Base-by-base conservation (phyloP, 23 red algal species). In the Agarophyton chilense region DNA sequence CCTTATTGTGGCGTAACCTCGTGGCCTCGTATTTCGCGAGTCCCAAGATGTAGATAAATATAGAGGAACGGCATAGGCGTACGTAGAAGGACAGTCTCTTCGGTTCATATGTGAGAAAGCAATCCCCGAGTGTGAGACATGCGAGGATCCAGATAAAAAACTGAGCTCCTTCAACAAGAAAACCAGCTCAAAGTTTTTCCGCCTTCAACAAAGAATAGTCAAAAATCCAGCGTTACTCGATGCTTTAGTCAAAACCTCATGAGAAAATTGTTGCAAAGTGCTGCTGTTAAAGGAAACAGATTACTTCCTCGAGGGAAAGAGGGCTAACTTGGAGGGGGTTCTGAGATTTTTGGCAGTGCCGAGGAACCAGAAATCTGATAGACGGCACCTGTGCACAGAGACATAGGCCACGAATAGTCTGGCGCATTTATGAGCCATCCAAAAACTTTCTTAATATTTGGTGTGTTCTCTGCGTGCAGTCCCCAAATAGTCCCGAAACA, bases 21-120 rank as follows among this genome's bases (percentile, higher is more conserved):
- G 47, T 74, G 38, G 38, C 21, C 47, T 74, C 40, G 32, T 24
- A 28, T 74, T 49, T 10, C 68, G 68, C 41, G 43, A 24, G 41
- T 74, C 39, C 68, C 68, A 47, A 29, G 68, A 46, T 6, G 68
- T 46, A 29, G 68, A 49, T 45, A 74, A 74, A 24, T 21, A 74
- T 25, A 46, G 21, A 17, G 68, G 68, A 28, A 46, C 41, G 29
- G 43, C 18, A 29, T 74, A 74, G 3, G 41, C 68, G 25, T 43
- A 74, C 9, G 18, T 39, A 74, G 68, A 5, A 33, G 6, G 33
- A 74, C 21, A 74, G 29, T 74, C 39, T 74, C 10, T 43, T 26
- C 68, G 68, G 68, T 74, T 74, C 68, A 74, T 74, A 49, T 74
- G 68, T 45, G 60, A 36, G 60, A 29, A 18, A 65, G 60, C 60